Base-by-base conservation (phyloP, 176 grass and related monocot genomes). In the sorghum (Sorghum bicolor) region DNA sequence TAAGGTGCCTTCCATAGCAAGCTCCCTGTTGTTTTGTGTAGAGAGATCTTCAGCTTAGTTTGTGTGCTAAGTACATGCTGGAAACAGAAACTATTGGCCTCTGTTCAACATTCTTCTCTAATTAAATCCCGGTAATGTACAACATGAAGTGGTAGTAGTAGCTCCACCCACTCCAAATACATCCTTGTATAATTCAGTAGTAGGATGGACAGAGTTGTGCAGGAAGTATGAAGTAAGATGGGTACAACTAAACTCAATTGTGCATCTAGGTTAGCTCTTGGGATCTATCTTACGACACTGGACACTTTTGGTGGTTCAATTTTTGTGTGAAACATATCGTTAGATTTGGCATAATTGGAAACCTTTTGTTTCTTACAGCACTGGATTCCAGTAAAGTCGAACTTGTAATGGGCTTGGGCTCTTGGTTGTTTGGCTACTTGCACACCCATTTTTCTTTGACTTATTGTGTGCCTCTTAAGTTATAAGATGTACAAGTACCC, bases 91-190 rank as follows among this genome's bases (percentile, higher is more conserved):
- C 62, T 71, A 34, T 33, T 26, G 17, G 17, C 24, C 19, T 81
- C 75, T 76, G 63, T 69, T 89, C 40, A 24, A 77, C 78, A 64
- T 40, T 26, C 55, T 66, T 66, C 61, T 70, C 34, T 73, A 67
- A 32, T 15, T 53, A 70, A 62, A 50, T 70, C 29, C 24, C 5
- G 3, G n/a, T 13, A 17, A 64, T 63, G 24, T 17, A 60, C 17
- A 68, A 64, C 70, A 44, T 55, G 72, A 52, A 62, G 44, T 82
- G 52, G 4, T 40, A 45, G 64, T 22, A 72, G 47, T 41, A 43
- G 86, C 32, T 88, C 22, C 36, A 82, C 78, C 78, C 75, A 72
- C 83, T 72, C 72, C 88, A 86, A 70, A 75, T 81, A 47, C 60
- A 17, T 70, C 50, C 11, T 64, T 79, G 34, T 66, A 72, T 30